These are phyloP conservation scores for Lasiosphaeria miniovina DNA, from an alignment of 495 filamentous ascomycete genomes.

Conservation along the genomic window DNA sequence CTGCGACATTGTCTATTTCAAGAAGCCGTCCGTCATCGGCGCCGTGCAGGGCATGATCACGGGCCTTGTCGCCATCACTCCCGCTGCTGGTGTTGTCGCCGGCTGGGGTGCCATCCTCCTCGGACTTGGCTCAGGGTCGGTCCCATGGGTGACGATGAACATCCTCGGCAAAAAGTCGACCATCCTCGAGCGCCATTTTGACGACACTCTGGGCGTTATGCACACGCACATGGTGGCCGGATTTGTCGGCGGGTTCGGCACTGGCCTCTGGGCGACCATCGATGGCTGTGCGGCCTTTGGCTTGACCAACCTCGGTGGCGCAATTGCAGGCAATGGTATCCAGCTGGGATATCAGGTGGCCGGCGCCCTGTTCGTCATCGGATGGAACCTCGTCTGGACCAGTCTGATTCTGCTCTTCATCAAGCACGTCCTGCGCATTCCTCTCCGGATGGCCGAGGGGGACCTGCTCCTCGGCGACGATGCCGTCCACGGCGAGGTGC, in stretches of 20 bases:
- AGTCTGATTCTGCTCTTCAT: slow-evolving; percentile 52
- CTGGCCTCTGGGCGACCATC: slow-evolving; percentile 52
- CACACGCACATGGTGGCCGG: slow-evolving; percentile 55
- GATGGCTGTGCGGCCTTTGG: slow-evolving; percentile 51
- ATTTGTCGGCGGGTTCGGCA: slow-evolving; percentile 50
- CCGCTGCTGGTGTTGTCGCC: slow-evolving; percentile 53
- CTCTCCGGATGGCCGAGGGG: slow-evolving; percentile 48
- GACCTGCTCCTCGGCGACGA: slow-evolving; percentile 48
- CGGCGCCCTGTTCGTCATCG: slow-evolving; percentile 55
- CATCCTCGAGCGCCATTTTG: slow-evolving; percentile 44
- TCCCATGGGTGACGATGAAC: slow-evolving; percentile 57
- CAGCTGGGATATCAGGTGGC: slow-evolving; percentile 55
- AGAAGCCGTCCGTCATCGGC: slow-evolving; percentile 20
- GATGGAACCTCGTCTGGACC: slow-evolving; percentile 56
- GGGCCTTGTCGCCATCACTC: slow-evolving; percentile 52
- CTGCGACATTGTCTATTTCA: slow-evolving; percentile 61
- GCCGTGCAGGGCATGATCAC: slow-evolving; percentile 23
- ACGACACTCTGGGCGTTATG: slow-evolving; percentile 52
- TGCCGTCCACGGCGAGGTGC: slow-evolving; percentile 51
- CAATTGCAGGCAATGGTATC: slow-evolving; percentile 49
- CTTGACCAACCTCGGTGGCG: slow-evolving; percentile 48
- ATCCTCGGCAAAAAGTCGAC: slow-evolving; percentile 42
- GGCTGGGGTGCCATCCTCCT: slow-evolving; percentile 56
- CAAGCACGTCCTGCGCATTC: slow-evolving; percentile 52
- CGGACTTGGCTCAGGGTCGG: slow-evolving; percentile 46